phyloP scores from a whole-genome alignment of 2,329 filamentous ascomycete genomes.

The Coniochaeta hoffmannii region DNA sequence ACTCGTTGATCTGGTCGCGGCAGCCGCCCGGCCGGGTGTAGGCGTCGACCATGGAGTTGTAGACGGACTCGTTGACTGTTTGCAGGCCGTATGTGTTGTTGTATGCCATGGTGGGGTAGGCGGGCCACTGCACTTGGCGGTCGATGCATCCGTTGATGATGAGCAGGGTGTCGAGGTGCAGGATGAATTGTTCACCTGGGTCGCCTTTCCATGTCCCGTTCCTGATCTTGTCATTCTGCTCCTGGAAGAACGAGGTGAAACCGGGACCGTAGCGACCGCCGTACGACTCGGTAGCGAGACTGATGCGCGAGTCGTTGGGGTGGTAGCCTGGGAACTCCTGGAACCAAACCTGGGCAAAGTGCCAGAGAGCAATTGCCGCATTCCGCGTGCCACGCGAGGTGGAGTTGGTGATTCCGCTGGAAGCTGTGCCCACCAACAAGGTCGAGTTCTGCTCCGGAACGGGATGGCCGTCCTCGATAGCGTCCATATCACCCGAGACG shows the following conservation, averaged over 20 bases:
- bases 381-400: slow-evolving; percentile 4
- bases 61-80: slow-evolving; percentile 3
- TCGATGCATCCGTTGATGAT: slow-evolving; percentile 52
- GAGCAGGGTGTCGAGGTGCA: slow-evolving; percentile 42
- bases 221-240: slow-evolving; percentile 45
- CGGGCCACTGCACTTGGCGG: slow-evolving; percentile 29
- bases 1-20: slow-evolving; percentile 10
- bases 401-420: slow-evolving; percentile 2
- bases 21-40: slow-evolving; percentile 2
- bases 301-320: slow-evolving; percentile 34
- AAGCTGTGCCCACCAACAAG: not conserved
- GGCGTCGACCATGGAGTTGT: not conserved
- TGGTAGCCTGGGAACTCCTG: slow-evolving; percentile 42
- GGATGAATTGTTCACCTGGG: slow-evolving; percentile 15
- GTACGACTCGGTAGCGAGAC: slow-evolving; percentile 46
- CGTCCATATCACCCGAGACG: slow-evolving; percentile 18
- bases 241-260: slow-evolving; percentile 45
- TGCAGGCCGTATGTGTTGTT: slow-evolving; percentile 29
- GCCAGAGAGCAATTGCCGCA: slow-evolving; percentile 7
- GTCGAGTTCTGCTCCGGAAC: slow-evolving; percentile 3
- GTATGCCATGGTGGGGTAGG: slow-evolving; percentile 33
- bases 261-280: slow-evolving; percentile 51
- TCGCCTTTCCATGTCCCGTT: slow-evolving; percentile 31
- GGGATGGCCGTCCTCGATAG: slow-evolving; percentile 20
- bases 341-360: slow-evolving; percentile 9